Conservation (phyloP, 169 alveolate genomes). For the Plasmodium fragile region DNA sequence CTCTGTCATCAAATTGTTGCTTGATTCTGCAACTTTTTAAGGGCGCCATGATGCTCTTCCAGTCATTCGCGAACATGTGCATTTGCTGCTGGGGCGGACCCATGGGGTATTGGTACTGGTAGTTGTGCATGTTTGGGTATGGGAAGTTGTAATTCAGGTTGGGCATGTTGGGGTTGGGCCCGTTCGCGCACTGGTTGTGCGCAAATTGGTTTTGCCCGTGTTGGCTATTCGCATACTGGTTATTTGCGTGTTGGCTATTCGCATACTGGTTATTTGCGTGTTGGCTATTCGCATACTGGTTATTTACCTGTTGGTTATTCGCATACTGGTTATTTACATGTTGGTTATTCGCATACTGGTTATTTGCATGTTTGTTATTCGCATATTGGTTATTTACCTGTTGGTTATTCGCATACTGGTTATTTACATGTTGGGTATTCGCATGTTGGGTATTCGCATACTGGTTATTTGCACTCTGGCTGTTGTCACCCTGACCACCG, state of each 20-base stretch:
- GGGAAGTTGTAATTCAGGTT: constrained; percentile 19
- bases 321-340: background rate
- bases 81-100: constrained; percentile 74
- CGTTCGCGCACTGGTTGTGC: background rate
- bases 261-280: background rate
- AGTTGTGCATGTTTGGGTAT: constrained; percentile 50
- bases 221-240: too few relatives aligned
- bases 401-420: background rate
- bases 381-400: background rate
- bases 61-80: constrained; percentile 52
- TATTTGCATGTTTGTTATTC: background rate
- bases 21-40: constrained; percentile 59
- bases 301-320: too few relatives aligned
- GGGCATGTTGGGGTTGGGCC: constrained; percentile 6
- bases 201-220: background rate
- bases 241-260: background rate
- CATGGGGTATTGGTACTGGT: constrained; percentile 21
- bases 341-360: background rate
- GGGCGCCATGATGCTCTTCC: constrained; percentile 51
- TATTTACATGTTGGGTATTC: background rate
- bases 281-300: background rate
- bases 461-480: background rate
- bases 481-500: background rate
- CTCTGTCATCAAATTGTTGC: constrained; percentile 67
- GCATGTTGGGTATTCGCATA: background rate